phyloP scores from a whole-genome alignment of 208 protist genomes.

The Herpetomonas samuelpessoai region DNA sequence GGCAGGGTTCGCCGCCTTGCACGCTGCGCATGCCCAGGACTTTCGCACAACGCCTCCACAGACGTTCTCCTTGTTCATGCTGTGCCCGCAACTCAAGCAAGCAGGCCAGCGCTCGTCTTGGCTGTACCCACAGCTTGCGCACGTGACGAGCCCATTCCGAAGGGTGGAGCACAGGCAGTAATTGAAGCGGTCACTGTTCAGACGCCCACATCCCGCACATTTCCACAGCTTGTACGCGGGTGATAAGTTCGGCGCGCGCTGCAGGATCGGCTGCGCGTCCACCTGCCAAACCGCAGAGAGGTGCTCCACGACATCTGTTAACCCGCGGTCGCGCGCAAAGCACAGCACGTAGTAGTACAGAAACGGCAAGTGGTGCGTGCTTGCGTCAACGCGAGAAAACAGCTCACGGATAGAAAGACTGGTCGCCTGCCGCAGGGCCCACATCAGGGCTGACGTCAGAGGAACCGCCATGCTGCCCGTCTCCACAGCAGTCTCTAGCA shows the following conservation, averaged over 20 bases:
- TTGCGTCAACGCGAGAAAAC: constrained; percentile 44
- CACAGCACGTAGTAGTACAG: constrained; percentile 77
- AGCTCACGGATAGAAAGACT: constrained; percentile 50
- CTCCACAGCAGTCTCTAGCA: constrained; percentile 61
- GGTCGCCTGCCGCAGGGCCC: constrained; percentile 24
- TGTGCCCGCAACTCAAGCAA: constrained; percentile 62
- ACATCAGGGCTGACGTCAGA: constrained; percentile 36
- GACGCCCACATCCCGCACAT: constrained; percentile 66
- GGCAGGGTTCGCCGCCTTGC: constrained; percentile 61
- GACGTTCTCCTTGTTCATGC: constrained; percentile 18
- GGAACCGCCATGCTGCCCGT: constrained; percentile 34
- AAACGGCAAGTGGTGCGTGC: constrained; percentile 64
- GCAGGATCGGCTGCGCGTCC: constrained; percentile 38
- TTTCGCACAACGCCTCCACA: constrained; percentile 45
- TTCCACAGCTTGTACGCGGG: constrained; percentile 73
- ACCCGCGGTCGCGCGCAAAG: constrained; percentile 55
- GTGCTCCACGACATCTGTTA: constrained; percentile 48
- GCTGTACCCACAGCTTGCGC: constrained; percentile 54
- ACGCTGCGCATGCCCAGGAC: constrained; percentile 60
- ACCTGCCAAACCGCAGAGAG: constrained; percentile 65
- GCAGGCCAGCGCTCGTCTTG: constrained; percentile 70
- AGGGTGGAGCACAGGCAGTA: constrained; percentile 87
- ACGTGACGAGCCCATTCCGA: constrained; percentile 70
- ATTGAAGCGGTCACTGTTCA: constrained; percentile 89
- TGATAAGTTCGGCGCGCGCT: constrained; percentile 33